Evolutionary conservation across 169 alveolate genomes (phyloP).

Genomic region (Eimeria maxima): DNA sequence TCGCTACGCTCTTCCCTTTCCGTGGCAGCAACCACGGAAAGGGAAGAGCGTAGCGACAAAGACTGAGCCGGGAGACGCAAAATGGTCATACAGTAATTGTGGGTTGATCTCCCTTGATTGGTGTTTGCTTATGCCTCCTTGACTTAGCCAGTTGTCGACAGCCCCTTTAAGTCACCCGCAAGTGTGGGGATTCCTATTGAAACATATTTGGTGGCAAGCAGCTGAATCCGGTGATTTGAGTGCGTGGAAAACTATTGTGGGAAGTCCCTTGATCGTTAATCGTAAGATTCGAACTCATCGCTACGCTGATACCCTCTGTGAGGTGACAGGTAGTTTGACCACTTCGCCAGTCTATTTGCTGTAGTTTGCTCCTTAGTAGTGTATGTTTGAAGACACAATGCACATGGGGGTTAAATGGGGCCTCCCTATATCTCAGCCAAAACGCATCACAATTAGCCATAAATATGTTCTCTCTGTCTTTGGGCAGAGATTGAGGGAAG

Average conservation of each 20-base stretch:
- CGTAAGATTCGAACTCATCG: background rate
- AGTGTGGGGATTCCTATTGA: background rate
- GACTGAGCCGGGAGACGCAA: too few species aligned
- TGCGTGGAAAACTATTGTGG: background rate
- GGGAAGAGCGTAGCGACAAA: too few species aligned
- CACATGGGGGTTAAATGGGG: background rate
- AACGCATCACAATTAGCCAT: too few species aligned
- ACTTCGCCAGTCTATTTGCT: background rate
- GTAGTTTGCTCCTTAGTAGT: background rate
- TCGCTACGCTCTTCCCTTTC: too few species aligned
- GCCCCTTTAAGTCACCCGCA: too few species aligned
- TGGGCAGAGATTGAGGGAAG: background rate
- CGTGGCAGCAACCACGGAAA: too few species aligned
- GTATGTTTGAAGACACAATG: background rate
- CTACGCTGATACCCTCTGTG: background rate
- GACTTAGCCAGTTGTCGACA: too few species aligned
- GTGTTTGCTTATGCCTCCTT: too few species aligned
- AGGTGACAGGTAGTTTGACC: background rate
- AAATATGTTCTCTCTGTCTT: background rate
- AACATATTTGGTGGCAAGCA: background rate
- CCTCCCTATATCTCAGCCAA: too few species aligned
- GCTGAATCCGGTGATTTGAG: background rate
- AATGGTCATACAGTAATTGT: too few species aligned
- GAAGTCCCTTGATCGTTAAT: background rate
- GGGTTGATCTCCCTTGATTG: too few species aligned